Conservation (phyloP, 495 filamentous ascomycete genomes). For the Penicillium turbatum region DNA sequence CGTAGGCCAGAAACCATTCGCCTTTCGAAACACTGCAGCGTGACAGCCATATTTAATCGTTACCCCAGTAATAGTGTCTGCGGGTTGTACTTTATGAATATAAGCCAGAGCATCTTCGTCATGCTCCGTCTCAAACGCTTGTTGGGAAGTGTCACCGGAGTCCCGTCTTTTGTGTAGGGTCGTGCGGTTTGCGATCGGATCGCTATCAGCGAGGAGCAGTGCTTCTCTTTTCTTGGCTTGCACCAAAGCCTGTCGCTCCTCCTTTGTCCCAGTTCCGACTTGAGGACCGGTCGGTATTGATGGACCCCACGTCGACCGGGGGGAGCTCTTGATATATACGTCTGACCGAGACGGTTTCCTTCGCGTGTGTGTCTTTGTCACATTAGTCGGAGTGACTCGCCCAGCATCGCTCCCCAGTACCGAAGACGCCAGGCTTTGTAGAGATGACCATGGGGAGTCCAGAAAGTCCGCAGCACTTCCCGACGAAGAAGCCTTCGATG, state of each 20-base stretch:
- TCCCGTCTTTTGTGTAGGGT: constrained; percentile 56
- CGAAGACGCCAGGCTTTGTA: constrained; percentile 52
- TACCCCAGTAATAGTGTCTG: constrained; percentile 85
- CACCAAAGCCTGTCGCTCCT: constrained; percentile 52
- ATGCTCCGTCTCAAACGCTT: constrained; percentile 43
- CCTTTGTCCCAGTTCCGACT: constrained; percentile 52
- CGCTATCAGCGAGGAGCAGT: constrained; percentile 52
- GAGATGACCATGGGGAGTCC: constrained; percentile 51
- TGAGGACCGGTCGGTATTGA: constrained; percentile 36
- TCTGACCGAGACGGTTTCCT: constrained; percentile 46
- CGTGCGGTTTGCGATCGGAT: constrained; percentile 40
- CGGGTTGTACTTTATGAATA: constrained; percentile 75
- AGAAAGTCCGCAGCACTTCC: constrained; percentile 41
- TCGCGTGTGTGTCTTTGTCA: constrained; percentile 28
- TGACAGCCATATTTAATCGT: constrained; percentile 85
- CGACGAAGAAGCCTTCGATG: constrained; percentile 29
- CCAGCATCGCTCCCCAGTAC: constrained; percentile 46
- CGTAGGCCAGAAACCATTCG: constrained; percentile 90
- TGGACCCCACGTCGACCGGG: constrained; percentile 55
- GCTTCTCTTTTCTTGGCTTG: constrained; percentile 61
- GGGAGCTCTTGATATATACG: constrained; percentile 35
- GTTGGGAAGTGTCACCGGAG: constrained; percentile 49
- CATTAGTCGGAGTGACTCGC: constrained; percentile 28
- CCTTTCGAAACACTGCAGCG: constrained; percentile 71
- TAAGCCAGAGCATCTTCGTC: constrained; percentile 79